Evolutionary conservation across 2,329 filamentous ascomycete species (phyloP), one percentile per base, ranked within the genome.

Genomic region (Colletotrichum aenigma): DNA sequence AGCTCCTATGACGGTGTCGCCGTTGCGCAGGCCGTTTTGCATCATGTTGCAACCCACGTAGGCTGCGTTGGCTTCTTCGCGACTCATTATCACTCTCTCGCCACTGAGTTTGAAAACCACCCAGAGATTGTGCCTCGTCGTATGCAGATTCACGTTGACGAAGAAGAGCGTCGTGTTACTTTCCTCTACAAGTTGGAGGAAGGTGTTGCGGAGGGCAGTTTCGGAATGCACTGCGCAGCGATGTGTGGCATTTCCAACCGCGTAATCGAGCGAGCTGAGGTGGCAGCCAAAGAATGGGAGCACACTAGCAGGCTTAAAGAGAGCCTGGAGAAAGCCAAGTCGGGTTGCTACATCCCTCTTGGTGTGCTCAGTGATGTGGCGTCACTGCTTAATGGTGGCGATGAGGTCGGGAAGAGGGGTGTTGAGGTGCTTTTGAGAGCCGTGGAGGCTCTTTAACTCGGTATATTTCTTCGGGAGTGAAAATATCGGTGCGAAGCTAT

Each of bases 211-310:
- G 96, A 98, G 84, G 97, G 97, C 18, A 98, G 95, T 81, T 99
- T 98, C 81, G 97, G 97, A 80, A 99, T 99, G 97, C 97, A 99
- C 84, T 99, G 97, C 82, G 97, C 97, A 1, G 94, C 95, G 76
- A 99, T 99, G 97, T 99, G 97, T 80, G 97, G 97, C 1, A 98
- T 99, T 78, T 92, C 95, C 0, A 88, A 88, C 60, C 93, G 93
- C 71, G 93, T 99, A 18, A 95, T 99, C 77, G 93, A 96, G 81
- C 88, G 94, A 26, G 97, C 97, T 0, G 97, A 99, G 84, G 91
- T 93, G 26, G 97, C 97, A 7, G 97, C 97, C 2, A 93, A 90
- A 79, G 95, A 96, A 81, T 98, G 97, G 96, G 97, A 99, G 86
- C 96, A 98, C 84, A 98, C 97, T 0, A 96, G 94, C 79, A 89